Conservation (phyloP, 352 stramenopile species). For the Phytophthora crassamura region DNA sequence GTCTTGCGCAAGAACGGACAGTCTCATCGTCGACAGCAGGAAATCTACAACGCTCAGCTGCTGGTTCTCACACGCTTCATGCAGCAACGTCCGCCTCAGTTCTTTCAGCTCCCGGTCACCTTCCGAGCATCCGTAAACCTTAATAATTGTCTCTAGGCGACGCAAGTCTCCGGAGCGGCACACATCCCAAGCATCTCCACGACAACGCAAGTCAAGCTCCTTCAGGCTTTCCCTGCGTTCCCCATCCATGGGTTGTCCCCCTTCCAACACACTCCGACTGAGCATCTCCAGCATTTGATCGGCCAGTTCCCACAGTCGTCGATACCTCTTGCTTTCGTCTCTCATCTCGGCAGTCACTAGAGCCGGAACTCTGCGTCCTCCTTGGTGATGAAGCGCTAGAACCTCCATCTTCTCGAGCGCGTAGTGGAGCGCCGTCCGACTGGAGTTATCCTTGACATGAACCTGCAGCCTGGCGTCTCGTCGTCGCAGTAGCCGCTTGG, state of each 20-base stretch:
- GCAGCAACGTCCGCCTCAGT: constrained; percentile 53
- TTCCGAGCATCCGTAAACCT: constrained; percentile 27
- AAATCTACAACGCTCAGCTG: constrained; percentile 37
- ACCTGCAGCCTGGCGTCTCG: constrained; percentile 50
- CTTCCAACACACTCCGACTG: constrained; percentile 9
- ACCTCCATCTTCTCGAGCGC: constrained; percentile 50
- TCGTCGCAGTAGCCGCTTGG: constrained; percentile 41
- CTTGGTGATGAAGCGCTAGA: constrained; percentile 17
- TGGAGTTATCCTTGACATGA: constrained; percentile 45
- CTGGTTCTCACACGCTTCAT: constrained; percentile 56
- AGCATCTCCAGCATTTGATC: constrained; percentile 45
- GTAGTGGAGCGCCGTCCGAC: constrained; percentile 53
- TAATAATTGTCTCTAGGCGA: constrained; percentile 44
- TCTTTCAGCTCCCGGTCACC: constrained; percentile 26
- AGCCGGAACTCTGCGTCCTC: not conserved
- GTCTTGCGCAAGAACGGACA: constrained; percentile 32
- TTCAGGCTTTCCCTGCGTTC: constrained; percentile 13
- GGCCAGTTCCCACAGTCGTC: constrained; percentile 41
- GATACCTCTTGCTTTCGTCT: constrained; percentile 33
- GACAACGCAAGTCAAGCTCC: constrained; percentile 42
- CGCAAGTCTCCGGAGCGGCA: constrained; percentile 47
- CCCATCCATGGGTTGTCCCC: not conserved
- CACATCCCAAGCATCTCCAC: constrained; percentile 62
- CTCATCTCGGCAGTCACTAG: constrained; percentile 20
- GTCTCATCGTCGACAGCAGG: constrained; percentile 31